Base-by-base conservation (phyloP, 768 basidiomycete species). In the Sporobolomyces phaffii region DNA sequence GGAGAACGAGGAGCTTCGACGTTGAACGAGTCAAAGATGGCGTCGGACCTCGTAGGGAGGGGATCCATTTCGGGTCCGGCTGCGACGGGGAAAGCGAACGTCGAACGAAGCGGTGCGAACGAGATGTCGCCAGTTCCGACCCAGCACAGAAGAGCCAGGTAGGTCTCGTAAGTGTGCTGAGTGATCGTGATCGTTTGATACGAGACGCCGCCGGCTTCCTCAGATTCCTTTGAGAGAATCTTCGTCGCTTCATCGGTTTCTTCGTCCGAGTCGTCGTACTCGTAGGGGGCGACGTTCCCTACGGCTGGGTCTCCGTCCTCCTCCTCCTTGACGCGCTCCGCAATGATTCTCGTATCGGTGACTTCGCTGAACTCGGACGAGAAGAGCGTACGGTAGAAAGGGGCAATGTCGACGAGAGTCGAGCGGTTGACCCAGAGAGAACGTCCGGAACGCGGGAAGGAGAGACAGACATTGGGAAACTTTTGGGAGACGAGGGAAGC, bases 221-320 rank as follows among this genome's bases (percentile, higher is more conserved):
- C 38, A 17, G 10, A n/a, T 49, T n/a, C 22, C 15, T 53, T 38
- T 24, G 3, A 9, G 6, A 40, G 10, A 13, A 24, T 9, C 18
- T n/a, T 22, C 5, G 13, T 14, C 2, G 5, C 26, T 10, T 56
- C 33, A 38, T 66, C 65, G 5, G 13, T 24, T 33, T 66, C 65
- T 8, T 60, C 59, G 59, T 65, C 64, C 33, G 58, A 60, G 44
- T 65, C 64, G 33, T 34, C 41, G 34, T 33, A 53, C 11, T 53
- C 52, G 52, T 36, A 36, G 31, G 52, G 52, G 5, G 13, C 34
- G 44, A 20, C 15, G 18, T 11, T 45, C 8, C 18, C 11, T n/a
- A n/a, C n/a, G n/a, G n/a, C n/a, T n/a, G n/a, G n/a, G n/a, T n/a
- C n/a, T n/a, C n/a, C n/a, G n/a, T n/a, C n/a, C n/a, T n/a, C n/a